Conservation (phyloP, 768 basidiomycete species). For the Amanita exitialis region DNA sequence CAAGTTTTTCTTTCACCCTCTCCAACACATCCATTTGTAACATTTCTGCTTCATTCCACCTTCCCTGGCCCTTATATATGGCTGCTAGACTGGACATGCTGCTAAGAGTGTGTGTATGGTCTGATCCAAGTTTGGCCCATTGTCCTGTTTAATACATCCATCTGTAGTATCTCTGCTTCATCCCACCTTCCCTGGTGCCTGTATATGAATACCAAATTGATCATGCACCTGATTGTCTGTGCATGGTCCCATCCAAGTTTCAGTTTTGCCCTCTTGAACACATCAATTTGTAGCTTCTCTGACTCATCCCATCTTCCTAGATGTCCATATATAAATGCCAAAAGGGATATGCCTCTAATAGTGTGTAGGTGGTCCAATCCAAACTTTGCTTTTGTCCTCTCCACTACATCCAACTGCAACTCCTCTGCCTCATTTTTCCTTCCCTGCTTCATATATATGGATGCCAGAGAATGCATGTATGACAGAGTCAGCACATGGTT, state of each 20-base stretch:
- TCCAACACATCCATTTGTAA: too few species aligned
- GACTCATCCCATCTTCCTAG: background rate
- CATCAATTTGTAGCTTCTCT: background rate
- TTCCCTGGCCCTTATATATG: too few species aligned
- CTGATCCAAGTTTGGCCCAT: background rate
- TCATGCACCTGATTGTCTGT: background rate
- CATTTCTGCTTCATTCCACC: too few species aligned
- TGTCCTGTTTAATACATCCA: background rate
- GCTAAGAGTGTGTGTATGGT: too few species aligned
- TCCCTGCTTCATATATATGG: background rate
- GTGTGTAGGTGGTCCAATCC: background rate
- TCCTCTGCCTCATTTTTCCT: background rate
- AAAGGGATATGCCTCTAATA: background rate
- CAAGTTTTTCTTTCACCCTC: too few species aligned
- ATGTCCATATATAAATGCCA: background rate
- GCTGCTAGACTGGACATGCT: too few species aligned
- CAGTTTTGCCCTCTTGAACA: background rate
- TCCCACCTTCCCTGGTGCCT: background rate
- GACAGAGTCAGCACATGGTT: background rate
- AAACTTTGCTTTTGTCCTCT: background rate
- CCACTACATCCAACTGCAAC: background rate
- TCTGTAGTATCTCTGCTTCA: background rate
- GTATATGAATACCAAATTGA: background rate
- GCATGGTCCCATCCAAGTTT: background rate
- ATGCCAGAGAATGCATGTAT: slow-evolving; percentile 1